Percentiles rank a stretch among this genome's conserved stretches.
These are phyloP conservation scores for Sporothrix inflata DNA, from an alignment of 2,329 filamentous ascomycete species.

Conservation along the genomic window DNA sequence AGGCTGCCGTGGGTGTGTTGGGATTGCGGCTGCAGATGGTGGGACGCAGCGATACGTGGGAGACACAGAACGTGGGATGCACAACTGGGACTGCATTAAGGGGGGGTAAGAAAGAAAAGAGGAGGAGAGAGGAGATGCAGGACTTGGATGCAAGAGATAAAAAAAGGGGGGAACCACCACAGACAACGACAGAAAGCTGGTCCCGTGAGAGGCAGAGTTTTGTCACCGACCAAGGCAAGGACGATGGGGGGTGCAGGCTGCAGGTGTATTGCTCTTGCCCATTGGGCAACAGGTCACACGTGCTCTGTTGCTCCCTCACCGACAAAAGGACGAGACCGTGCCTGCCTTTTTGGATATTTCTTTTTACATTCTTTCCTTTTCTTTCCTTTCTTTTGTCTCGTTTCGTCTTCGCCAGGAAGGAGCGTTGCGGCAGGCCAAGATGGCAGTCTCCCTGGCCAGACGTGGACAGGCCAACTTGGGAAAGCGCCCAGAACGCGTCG, in stretches of 20 bases:
- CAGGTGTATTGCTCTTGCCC: neutral
- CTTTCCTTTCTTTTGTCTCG: neutral
- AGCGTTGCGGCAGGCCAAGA: conserved; percentile 1
- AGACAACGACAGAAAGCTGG: conserved; percentile 21
- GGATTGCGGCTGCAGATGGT: neutral
- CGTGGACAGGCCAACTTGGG: neutral
- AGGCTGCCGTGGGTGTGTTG: conserved; percentile 12
- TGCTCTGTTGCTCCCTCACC: conserved; percentile 15
- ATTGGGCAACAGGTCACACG: conserved; percentile 18
- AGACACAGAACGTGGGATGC: conserved; percentile 17
- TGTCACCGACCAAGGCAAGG: conserved; percentile 19
- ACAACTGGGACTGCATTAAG: conserved; percentile 4
- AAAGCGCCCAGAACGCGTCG: neutral
- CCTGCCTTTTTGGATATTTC: conserved; percentile 7
- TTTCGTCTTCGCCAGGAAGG: neutral
- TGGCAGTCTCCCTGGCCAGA: neutral
- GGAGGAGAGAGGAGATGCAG: conserved; percentile 1
- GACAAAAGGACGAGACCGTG: conserved; percentile 12
- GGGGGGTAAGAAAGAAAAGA: neutral
- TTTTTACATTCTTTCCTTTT: neutral
- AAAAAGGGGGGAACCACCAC: conserved; percentile 15
- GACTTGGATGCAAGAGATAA: conserved; percentile 20
- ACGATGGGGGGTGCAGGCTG: conserved; percentile 18
- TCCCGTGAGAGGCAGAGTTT: conserved; percentile 25
- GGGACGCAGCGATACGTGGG: conserved; percentile 6